Evolutionary conservation across 2,329 filamentous ascomycete genomes (phyloP), one percentile per base, ranked within the genome.

Genomic region (Orbilia javanica): DNA sequence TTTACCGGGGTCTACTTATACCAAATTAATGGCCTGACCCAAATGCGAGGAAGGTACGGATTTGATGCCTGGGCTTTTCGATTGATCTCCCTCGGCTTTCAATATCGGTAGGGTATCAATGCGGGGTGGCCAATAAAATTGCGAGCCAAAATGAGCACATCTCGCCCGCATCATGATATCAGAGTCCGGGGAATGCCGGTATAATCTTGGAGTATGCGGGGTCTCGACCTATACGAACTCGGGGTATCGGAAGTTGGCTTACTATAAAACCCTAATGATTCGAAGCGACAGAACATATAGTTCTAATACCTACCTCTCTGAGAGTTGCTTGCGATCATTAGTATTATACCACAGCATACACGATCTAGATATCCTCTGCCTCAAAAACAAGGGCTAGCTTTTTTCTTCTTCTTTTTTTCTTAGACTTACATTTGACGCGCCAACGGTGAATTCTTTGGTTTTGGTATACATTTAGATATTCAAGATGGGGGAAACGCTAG

Each of bases 401-500:
- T n/a, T n/a, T n/a, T n/a, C n/a, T n/a, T n/a, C n/a, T n/a, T n/a
- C n/a, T n/a, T n/a, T n/a, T n/a, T n/a, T 4, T 1, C 29, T 29
- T 34, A 4, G 42, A 44, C 42, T 44, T 44, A n/a, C 4, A 20
- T 44, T 44, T 18, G 6, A 10, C n/a, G 42, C 42, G 3, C 42
- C 18, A 44, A 8, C 3, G 11, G 15, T 10, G 34, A 36, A 36
- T 2, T 11, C 4, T 2, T 36, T 10, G 13, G 2, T 36, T 11
- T 36, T 2, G 13, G 34, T 3, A 44, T 20, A 44, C 18, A 44
- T 6, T 8, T 7, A 20, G 5, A 53, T 20, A 36, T 57, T 22
- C 5, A 68, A 66, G 5, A 77, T 77, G 66, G 66, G 73, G 15
- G 73, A 77, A 46, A 71, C 50, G 53, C 50, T 66, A 27, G n/a